Base-by-base conservation (phyloP, 768 basidiomycete genomes). In the Gloeophyllum trabeum region DNA sequence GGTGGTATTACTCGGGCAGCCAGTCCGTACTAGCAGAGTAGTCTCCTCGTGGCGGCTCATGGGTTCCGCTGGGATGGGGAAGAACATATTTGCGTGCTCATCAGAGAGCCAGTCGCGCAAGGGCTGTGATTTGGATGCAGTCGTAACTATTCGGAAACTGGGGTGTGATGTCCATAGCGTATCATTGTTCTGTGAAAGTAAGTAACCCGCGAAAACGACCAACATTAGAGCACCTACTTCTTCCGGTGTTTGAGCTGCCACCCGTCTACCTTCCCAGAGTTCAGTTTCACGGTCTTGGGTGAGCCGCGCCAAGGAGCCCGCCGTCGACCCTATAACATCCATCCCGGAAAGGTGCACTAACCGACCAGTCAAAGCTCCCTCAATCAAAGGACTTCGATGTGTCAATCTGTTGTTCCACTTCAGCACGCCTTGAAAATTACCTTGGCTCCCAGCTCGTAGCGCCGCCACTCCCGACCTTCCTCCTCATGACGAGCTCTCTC, bases 21-120 rank as follows among this genome's bases (percentile, higher is more conserved):
- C 74, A 1, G 77, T 76, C 6, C 65, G 60, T 14, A 55, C 48
- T 2, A 82, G 70, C 12, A 79, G 55, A 2, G 52, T 46, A 0
- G 53, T 47, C 57, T 82, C 78, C 53, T 82, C 79, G 0, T 54
- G 48, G 12, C 44, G 48, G 22, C 65, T 62, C 79, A 82, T 82
- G 1, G 78, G 76, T 49, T 74, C 73, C 34, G 71, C 66, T 5
- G 74, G 69, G 12, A 82, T 54, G 6, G 77, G 56, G 55, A 80
- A 75, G 64, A 82, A 80, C 77, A 80, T 80, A 50, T 80, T 81
- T 20, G 75, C 71, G 51, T 80, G 74, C 51, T 82, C 79, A 44
- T 74, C 71, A 1, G 69, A 64, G 21, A 82, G 66, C 79, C 79
- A 82, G 51, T 81, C 78, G 50, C 75, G 74, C n/a, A 79, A 59